Percentiles rank a stretch among this genome's conserved stretches.
These are phyloP conservation scores for Boletus speciosus DNA, from an alignment of 768 basidiomycete species.

Conservation along the genomic window DNA sequence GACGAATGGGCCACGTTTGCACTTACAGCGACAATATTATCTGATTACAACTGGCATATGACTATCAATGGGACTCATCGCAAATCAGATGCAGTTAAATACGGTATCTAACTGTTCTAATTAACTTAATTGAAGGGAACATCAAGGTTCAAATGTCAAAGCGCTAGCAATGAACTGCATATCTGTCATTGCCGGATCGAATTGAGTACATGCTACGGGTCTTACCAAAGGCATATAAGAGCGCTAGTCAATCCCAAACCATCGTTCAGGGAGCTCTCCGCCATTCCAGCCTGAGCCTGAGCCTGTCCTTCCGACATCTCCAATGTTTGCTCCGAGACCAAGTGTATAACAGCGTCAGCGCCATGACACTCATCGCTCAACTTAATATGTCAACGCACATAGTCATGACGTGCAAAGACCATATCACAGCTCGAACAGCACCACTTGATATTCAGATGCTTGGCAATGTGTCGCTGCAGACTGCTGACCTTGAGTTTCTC, in stretches of 20 bases:
- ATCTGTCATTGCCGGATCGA: not conserved
- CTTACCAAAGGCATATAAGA: not conserved
- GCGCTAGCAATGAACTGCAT: not conserved
- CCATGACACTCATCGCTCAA: conserved; percentile 2
- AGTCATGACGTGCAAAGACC: conserved; percentile 7
- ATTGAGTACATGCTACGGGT: not conserved
- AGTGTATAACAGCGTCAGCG: not conserved
- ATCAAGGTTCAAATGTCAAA: too few species aligned
- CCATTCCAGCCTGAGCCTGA: not conserved
- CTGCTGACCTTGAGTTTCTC: conserved; percentile 11
- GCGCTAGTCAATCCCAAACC: not conserved
- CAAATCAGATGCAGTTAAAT: too few species aligned
- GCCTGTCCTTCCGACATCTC: not conserved
- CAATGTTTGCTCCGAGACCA: not conserved
- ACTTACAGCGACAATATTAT: conserved; percentile 1
- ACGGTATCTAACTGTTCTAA: not conserved
- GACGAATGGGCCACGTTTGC: conserved; percentile 13
- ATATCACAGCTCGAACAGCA: conserved; percentile 8
- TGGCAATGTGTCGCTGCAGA: conserved; percentile 7
- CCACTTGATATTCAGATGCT: conserved; percentile 12
- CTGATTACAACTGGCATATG: not conserved
- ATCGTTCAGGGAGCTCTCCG: not conserved
- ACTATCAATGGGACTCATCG: too few species aligned
- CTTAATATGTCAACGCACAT: conserved; percentile 7
- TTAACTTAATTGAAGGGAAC: too few species aligned